These are phyloP conservation scores for Cyberlindnera euphorbiiphila DNA, from an alignment of 805 yeast species.

Conservation along the genomic window DNA sequence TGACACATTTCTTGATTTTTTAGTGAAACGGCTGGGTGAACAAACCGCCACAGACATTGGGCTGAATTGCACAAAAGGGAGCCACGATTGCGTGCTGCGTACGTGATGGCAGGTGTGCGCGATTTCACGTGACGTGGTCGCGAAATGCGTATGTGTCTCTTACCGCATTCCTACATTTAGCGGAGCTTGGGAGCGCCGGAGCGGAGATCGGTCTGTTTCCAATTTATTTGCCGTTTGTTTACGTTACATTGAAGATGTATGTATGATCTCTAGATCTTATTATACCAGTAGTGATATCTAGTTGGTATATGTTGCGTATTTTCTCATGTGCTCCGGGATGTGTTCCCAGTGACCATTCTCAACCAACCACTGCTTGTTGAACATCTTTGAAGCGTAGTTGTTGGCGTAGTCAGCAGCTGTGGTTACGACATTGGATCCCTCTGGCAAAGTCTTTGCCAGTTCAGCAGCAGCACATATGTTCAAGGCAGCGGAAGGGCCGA, in stretches of 20 bases:
- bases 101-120: not conserved
- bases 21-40: not conserved
- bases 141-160: too few species aligned
- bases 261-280: too few species aligned
- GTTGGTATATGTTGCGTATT: conserved; percentile 17
- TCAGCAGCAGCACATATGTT: conserved; percentile 23
- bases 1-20: conserved; percentile 5
- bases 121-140: conserved; percentile 2
- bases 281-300: too few species aligned
- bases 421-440: conserved; percentile 26
- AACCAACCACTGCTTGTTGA: conserved; percentile 19
- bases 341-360: conserved; percentile 23
- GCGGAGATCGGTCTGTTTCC: too few species aligned
- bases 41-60: conserved; percentile 4
- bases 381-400: conserved; percentile 24
- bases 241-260: too few species aligned
- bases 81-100: conserved; percentile 10
- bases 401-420: conserved; percentile 23
- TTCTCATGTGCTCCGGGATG: conserved; percentile 18
- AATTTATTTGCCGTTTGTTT: too few species aligned
- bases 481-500: conserved; percentile 25
- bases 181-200: too few species aligned
- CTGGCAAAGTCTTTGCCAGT: conserved; percentile 23
- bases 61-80: conserved; percentile 1
- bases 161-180: too few species aligned